phyloP scores from a whole-genome alignment of 2,329 filamentous ascomycete species.

The Pseudogymnoascus sp. region DNA sequence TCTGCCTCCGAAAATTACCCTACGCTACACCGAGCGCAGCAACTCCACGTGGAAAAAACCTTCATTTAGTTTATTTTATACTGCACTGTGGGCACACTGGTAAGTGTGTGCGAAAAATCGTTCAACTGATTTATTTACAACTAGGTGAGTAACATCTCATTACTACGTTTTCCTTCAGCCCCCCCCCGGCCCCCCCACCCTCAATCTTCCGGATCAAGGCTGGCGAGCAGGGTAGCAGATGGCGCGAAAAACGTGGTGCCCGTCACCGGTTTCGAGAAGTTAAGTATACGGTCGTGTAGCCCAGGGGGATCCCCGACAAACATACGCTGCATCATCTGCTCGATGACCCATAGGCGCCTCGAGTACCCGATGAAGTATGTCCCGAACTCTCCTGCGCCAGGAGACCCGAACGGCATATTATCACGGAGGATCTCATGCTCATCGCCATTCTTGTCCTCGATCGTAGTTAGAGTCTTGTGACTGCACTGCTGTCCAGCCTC shows the following conservation, averaged over 20 bases:
- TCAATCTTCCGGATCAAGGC: conserved; percentile 10
- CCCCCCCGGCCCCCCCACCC: not conserved
- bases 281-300: conserved; percentile 45
- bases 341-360: conserved; percentile 44
- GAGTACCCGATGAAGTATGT: conserved; percentile 53
- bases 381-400: conserved; percentile 41
- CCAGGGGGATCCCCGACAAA: conserved; percentile 46
- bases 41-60: not conserved
- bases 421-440: conserved; percentile 47
- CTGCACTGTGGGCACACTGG: not conserved
- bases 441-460: conserved; percentile 40
- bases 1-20: not conserved
- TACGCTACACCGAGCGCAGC: not conserved
- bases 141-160: not conserved
- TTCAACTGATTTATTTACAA: not conserved
- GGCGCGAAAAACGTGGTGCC: conserved; percentile 47
- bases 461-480: conserved; percentile 46
- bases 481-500: conserved; percentile 36
- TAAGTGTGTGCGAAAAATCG: not conserved
- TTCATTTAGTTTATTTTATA: not conserved
- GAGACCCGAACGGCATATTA: conserved; percentile 53
- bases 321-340: conserved; percentile 50
- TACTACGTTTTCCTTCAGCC: not conserved
- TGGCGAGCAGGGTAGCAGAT: conserved; percentile 29
- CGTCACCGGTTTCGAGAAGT: conserved; percentile 44